Evolutionary conservation across 2,329 filamentous ascomycete genomes (phyloP).

Genomic region (Arthrobotrys megalospora): DNA sequence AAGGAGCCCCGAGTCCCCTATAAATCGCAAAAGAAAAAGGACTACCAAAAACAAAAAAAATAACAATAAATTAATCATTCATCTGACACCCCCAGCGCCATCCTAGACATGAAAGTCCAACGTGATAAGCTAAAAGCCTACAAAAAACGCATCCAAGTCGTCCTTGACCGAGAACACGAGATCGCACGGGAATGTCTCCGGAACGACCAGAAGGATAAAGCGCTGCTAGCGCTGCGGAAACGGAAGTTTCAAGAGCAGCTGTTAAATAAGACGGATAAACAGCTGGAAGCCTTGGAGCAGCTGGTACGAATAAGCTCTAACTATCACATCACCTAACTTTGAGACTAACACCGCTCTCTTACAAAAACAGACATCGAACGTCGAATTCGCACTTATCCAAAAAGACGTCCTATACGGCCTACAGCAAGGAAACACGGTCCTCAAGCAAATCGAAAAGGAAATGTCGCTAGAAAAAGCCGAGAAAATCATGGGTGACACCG

Average conservation of each 20-base stretch:
- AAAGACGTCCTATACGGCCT: constrained; percentile 95
- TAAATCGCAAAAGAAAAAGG: background rate
- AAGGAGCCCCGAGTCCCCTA: background rate
- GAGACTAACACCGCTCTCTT: background rate
- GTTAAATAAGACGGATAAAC: constrained; percentile 88
- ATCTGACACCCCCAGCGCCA: constrained; percentile 76
- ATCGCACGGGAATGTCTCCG: constrained; percentile 87
- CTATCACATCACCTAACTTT: background rate
- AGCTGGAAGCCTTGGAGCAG: constrained; percentile 93
- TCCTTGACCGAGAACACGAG: constrained; percentile 88
- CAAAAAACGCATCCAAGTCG: constrained; percentile 86
- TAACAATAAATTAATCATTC: constrained; percentile 36
- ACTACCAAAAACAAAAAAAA: constrained; percentile 15
- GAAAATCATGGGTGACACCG: constrained; percentile 92
- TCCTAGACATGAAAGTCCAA: constrained; percentile 97
- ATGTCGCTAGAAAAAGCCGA: constrained; percentile 97
- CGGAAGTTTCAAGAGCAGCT: constrained; percentile 98
- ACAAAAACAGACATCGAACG: constrained; percentile 75
- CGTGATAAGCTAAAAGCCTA: constrained; percentile 98
- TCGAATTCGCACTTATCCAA: constrained; percentile 96
- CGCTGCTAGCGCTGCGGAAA: constrained; percentile 87
- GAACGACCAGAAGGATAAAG: constrained; percentile 82
- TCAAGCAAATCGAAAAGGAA: constrained; percentile 92
- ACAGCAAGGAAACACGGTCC: constrained; percentile 89
- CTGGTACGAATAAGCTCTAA: constrained; percentile 68